A percentile compares a stretch with the other conserved stretches of the same genome.
phyloP scores from a whole-genome alignment of 768 basidiomycete genomes.

The Suillus bovinus region DNA sequence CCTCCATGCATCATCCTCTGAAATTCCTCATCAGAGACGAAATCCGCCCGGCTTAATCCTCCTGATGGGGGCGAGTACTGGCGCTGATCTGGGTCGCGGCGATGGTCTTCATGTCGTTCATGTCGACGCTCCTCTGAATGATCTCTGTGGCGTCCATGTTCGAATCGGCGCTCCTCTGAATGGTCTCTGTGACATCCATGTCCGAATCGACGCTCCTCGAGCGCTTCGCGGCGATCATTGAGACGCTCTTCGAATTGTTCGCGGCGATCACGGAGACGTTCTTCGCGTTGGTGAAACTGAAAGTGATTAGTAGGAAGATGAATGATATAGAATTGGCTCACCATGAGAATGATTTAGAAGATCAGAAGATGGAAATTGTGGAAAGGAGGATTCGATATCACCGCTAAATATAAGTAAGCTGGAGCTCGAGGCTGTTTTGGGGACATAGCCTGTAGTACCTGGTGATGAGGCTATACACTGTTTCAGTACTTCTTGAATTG shows the following conservation, averaged over 20 bases:
- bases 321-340: neutral
- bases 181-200: conserved; percentile 3
- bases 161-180: conserved; percentile 9
- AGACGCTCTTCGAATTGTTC: conserved; percentile 14
- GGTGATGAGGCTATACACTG: neutral
- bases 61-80: conserved; percentile 3
- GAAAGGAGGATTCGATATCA: neutral
- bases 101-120: neutral
- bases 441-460: neutral
- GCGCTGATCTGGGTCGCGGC: conserved; percentile 4
- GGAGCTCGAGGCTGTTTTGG: neutral
- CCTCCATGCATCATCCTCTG: conserved; percentile 17
- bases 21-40: conserved; percentile 30
- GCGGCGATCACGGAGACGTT: conserved; percentile 12
- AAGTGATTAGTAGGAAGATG: neutral
- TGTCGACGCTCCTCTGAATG: neutral
- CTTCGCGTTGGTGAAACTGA: conserved; percentile 1
- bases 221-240: conserved; percentile 13
- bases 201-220: conserved; percentile 11
- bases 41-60: conserved; percentile 26
- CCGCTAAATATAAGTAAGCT: neutral
- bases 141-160: conserved; percentile 3
- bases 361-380: neutral
- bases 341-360: neutral
- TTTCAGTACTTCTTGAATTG: too few relatives aligned